Evolutionary conservation across 1,139 yeast species (phyloP).

Genomic region (Magnusiomyces ingens): DNA sequence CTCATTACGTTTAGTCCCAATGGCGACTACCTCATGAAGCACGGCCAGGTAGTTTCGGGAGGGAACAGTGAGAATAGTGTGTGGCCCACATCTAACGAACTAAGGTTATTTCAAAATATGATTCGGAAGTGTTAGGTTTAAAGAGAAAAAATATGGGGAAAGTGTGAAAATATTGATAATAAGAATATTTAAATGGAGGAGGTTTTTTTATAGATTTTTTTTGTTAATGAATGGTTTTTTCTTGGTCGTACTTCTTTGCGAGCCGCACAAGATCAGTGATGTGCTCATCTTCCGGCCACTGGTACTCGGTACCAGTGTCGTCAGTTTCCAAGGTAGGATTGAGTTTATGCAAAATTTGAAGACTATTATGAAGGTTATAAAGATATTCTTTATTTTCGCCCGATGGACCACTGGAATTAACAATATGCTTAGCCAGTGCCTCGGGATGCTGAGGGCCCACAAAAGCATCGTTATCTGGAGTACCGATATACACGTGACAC

Average conservation of each 20-base stretch:
- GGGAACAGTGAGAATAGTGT: conserved; percentile 14
- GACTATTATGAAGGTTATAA: conserved; percentile 45
- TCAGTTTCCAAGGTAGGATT: neutral
- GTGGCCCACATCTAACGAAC: conserved; percentile 30
- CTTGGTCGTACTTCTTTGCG: conserved; percentile 17
- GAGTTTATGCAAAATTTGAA: conserved; percentile 24
- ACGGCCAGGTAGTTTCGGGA: conserved; percentile 22
- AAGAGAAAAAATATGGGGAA: too few species aligned
- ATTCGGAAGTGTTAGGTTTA: too few species aligned
- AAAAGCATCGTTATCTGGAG: conserved; percentile 71
- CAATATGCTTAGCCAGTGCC: conserved; percentile 56
- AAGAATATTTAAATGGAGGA: neutral
- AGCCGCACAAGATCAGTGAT: conserved; percentile 30
- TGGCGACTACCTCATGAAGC: conserved; percentile 25
- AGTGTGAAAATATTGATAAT: too few species aligned
- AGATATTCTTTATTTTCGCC: conserved; percentile 76
- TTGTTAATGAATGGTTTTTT: neutral
- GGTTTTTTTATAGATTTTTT: neutral
- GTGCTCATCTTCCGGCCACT: conserved; percentile 32
- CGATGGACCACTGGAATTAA: conserved; percentile 61
- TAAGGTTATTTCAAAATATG: conserved; percentile 17
- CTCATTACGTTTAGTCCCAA: conserved; percentile 29
- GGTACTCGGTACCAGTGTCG: conserved; percentile 16
- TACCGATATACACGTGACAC: conserved; percentile 76
- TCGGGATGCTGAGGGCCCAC: conserved; percentile 65